These are phyloP conservation scores for Kodamaea kakaduensis DNA, from an alignment of 805 yeast genomes.

Conservation along the genomic window DNA sequence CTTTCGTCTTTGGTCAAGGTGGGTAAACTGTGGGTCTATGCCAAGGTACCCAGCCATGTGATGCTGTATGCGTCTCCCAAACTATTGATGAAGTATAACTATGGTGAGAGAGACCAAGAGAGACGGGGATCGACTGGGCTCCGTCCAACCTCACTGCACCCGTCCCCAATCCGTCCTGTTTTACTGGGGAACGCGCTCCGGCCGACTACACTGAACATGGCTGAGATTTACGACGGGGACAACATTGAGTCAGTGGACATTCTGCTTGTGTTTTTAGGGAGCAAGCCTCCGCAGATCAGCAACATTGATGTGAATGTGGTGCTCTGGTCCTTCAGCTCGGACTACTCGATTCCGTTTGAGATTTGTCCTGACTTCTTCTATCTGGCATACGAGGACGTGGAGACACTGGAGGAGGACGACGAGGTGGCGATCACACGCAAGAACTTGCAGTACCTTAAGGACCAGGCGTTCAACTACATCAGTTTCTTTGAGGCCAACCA, in stretches of 20 bases:
- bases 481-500: constrained; percentile 33
- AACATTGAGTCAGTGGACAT: constrained; percentile 25
- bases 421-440: constrained; percentile 30
- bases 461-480: constrained; percentile 30
- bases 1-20: constrained; percentile 29
- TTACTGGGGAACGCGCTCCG: background rate
- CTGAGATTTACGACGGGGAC: constrained; percentile 29
- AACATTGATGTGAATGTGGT: constrained; percentile 34
- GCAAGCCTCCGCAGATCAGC: constrained; percentile 32
- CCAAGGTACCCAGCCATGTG: constrained; percentile 30
- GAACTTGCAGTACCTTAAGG: constrained; percentile 34
- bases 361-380: constrained; percentile 42
- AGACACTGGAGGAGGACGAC: constrained; percentile 18
- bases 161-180: too few species aligned
- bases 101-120: constrained; percentile 15
- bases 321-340: constrained; percentile 39
- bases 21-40: constrained; percentile 33
- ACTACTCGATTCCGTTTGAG: constrained; percentile 37
- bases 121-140: too few species aligned
- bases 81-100: constrained; percentile 35
- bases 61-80: constrained; percentile 37
- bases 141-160: constrained; percentile 17
- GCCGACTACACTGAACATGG: constrained; percentile 19
- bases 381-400: constrained; percentile 18
- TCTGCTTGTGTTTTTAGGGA: constrained; percentile 25